Evolutionary conservation across 2,329 filamentous ascomycete species (phyloP), one percentile per base, ranked within the genome.

Genomic region (Conoideocrella luteorostrata): DNA sequence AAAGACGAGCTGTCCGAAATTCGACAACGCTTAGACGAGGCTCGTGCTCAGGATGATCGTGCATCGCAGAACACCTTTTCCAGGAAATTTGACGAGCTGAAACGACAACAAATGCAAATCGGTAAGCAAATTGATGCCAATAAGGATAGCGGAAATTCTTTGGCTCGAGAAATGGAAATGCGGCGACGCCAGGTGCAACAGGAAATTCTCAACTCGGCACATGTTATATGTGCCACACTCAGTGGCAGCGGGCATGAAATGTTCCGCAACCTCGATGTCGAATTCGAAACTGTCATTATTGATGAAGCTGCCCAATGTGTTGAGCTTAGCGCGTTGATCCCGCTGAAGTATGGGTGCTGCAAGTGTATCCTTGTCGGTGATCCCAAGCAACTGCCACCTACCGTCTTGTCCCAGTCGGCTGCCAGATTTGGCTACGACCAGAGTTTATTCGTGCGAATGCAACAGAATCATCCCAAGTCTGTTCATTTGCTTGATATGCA

Each of bases 241-340:
- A 96, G 90, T 62, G 93, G 91, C 56, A 91, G 86, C 63, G 93
- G 93, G 4, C 94, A 98, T 58, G 93, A 98, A 53, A 95, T 97
- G 82, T 95, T 98, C 69, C 88, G 91, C 64, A 86, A 84, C 54
- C 69, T 98, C 44, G 90, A 87, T 55, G 88, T 98, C 41, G 93
- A 98, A 63, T 98, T 98, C 53, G 93, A 98, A 66, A 97, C 93
- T 0, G 93, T 98, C 52, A 87, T 98, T 54, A 96, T 98, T 50
- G 93, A 98, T 56, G 93, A 98, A 68, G 93, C 93, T 4, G 93
- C 93, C 13, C 93, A 98, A 72, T 98, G 91, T 63, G 94, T 98
- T 48, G 93, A 98, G 68, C 77, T 98, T 59, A 95, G 89, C 58
- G 93, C 93, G 11, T 75, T 98, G 37, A 98, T 98, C 53, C 93